Percentiles rank a stretch among this genome's conserved stretches.
phyloP scores from a whole-genome alignment of 2,329 filamentous ascomycete species.

The Paraphoma sp. region DNA sequence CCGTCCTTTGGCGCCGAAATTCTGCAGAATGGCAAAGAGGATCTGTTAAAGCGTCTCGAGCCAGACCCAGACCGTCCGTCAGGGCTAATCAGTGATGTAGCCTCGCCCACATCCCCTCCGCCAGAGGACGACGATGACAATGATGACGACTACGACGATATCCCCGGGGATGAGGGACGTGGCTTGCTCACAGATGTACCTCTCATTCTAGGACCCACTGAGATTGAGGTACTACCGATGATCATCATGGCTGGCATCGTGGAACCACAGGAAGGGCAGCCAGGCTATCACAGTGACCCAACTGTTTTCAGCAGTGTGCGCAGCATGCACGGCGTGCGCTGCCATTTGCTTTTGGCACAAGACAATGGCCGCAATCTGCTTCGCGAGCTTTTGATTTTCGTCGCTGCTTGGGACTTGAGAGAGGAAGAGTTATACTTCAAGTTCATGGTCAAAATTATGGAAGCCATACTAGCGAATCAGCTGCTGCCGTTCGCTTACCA shows the following conservation, averaged over 20 bases:
- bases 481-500: conserved; percentile 93
- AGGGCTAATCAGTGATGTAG: conserved; percentile 48
- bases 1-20: conserved; percentile 57
- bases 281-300: conserved; percentile 56
- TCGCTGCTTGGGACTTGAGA: conserved; percentile 94
- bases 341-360: conserved; percentile 85
- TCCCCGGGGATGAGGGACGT: conserved; percentile 73
- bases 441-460: conserved; percentile 94
- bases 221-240: conserved; percentile 96
- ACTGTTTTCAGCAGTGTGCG: conserved; percentile 65
- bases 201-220: conserved; percentile 89
- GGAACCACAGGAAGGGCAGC: conserved; percentile 74
- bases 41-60: conserved; percentile 59
- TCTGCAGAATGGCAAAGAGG: conserved; percentile 58
- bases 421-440: conserved; percentile 96
- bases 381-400: conserved; percentile 91
- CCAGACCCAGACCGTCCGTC: conserved; percentile 51
- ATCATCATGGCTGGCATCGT: conserved; percentile 95
- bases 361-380: conserved; percentile 90
- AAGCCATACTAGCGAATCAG: conserved; percentile 87
- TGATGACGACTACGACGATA: conserved; percentile 80
- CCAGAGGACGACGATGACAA: conserved; percentile 67
- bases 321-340: conserved; percentile 88
- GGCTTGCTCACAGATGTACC: conserved; percentile 92
- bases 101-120: conserved; percentile 48